phyloP scores from a whole-genome alignment of 768 basidiomycete genomes.

The Pisolithus microcarpus region DNA sequence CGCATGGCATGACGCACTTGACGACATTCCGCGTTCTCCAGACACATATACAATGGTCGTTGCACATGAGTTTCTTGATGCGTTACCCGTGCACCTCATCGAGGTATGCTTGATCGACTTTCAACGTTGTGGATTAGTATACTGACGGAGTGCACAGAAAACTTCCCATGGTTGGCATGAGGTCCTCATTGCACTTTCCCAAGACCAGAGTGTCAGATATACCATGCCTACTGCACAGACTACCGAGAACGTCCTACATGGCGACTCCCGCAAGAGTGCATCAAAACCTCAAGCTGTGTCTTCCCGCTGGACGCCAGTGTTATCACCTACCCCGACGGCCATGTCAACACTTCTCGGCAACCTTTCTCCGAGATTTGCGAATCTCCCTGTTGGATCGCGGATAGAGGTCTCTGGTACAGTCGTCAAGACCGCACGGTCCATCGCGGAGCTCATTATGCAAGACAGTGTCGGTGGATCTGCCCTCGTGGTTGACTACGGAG shows the following conservation, averaged over 20 bases:
- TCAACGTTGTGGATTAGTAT: background rate
- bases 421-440: constrained; percentile 57
- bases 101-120: constrained; percentile 46
- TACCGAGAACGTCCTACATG: constrained; percentile 6
- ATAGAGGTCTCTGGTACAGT: constrained; percentile 76
- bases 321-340: constrained; percentile 53
- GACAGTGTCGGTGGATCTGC: constrained; percentile 44
- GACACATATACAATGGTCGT: constrained; percentile 73
- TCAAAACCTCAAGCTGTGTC: constrained; percentile 9
- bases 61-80: constrained; percentile 98
- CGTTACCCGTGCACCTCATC: constrained; percentile 84
- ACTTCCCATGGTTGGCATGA: constrained; percentile 78
- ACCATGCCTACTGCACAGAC: constrained; percentile 16
- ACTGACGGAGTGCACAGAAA: constrained; percentile 42
- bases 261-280: background rate
- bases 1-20: constrained; percentile 68
- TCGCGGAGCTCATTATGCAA: constrained; percentile 55
- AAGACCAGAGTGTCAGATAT: constrained; percentile 32
- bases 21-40: constrained; percentile 49
- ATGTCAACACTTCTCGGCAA: constrained; percentile 49
- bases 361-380: constrained; percentile 63
- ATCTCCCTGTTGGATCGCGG: constrained; percentile 59
- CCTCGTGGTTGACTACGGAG: constrained; percentile 88
- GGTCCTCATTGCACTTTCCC: constrained; percentile 54
- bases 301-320: constrained; percentile 53